Evolutionary conservation across 1,284 basidiomycete genomes (phyloP), one percentile per base, ranked within the genome.

Genomic region (Sanghuangporus baumii): DNA sequence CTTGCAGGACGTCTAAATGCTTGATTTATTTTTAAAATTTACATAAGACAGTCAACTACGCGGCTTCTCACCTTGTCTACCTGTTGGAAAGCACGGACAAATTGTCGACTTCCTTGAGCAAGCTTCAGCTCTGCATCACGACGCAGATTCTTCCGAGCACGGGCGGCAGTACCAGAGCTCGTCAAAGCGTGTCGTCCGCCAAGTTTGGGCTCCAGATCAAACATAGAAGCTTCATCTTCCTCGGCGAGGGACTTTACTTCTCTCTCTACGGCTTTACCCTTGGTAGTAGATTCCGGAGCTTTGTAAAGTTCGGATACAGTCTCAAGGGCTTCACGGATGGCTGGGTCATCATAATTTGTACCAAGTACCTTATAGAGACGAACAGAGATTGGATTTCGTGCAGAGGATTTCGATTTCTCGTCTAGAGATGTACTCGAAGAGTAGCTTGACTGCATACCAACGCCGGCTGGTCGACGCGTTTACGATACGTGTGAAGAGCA

Each of bases 281-380:
- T 62, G 41, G 34, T n/a, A 20, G 34, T n/a, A 20, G 52, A 37
- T 16, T 60, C 55, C 60, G 26, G 61, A 8, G 46, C 38, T n/a
- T 52, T 66, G 66, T 94, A 95, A 61, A 94, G 80, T 34, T 89
- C 83, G 2, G 92, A 92, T 38, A 96, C 83, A 0, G 93, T 95
- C 62, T 86, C 81, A 37, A 97, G 79, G 0, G 93, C 94, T 66
- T 94, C 89, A 43, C 82, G 79, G 0, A 91, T 93, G 1, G 85
- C 83, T 11, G 86, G 80, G 71, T 96, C 93, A 57, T 94, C 88
- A 67, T 92, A 95, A 61, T 86, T 92, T 1, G 88, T 88, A 31
- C 89, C 86, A 26, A 96, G 80, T 60, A 96, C 87, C 73, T 96
- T 96, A 75, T 93, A 94, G 18, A 96, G 78, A n/a, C 93, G 82